A percentile compares a stretch with the other conserved stretches of the same genome.
Evolutionary conservation across 306 rosid genomes (phyloP).

Genomic region (Canavalia ensiformis): DNA sequence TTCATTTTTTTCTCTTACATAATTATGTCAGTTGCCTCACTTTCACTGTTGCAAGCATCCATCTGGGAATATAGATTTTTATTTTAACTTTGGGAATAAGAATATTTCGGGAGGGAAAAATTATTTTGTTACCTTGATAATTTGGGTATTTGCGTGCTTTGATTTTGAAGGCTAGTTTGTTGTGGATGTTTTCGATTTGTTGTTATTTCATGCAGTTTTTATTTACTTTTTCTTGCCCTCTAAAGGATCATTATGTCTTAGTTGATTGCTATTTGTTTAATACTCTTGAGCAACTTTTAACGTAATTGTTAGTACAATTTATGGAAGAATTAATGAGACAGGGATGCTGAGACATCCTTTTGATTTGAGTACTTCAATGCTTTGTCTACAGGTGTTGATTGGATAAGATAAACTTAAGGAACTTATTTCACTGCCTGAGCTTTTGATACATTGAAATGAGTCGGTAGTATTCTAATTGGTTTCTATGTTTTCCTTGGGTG

Average conservation of each 20-base stretch:
- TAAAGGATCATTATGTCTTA: not conserved
- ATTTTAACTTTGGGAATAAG: not conserved
- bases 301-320: not conserved
- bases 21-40: not conserved
- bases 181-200: not conserved
- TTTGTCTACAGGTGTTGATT: slow-evolving; percentile 1
- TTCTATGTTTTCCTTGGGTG: not conserved
- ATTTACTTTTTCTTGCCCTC: not conserved
- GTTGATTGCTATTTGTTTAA: not conserved
- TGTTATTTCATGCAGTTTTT: not conserved
- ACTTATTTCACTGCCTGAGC: not conserved
- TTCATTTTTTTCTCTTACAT: not conserved
- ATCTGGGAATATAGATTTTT: not conserved
- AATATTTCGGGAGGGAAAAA: not conserved
- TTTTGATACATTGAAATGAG: slow-evolving; percentile 2
- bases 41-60: not conserved
- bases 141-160: not conserved
- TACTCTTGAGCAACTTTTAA: not conserved
- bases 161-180: not conserved
- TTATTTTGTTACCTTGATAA: not conserved
- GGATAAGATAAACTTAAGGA: not conserved
- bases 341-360: slow-evolving; percentile 14
- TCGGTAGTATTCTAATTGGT: not conserved
- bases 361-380: slow-evolving; percentile 17
- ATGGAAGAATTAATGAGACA: not conserved